Conservation (phyloP, 2,329 filamentous ascomycete species). For the Epichloe coenophiala region DNA sequence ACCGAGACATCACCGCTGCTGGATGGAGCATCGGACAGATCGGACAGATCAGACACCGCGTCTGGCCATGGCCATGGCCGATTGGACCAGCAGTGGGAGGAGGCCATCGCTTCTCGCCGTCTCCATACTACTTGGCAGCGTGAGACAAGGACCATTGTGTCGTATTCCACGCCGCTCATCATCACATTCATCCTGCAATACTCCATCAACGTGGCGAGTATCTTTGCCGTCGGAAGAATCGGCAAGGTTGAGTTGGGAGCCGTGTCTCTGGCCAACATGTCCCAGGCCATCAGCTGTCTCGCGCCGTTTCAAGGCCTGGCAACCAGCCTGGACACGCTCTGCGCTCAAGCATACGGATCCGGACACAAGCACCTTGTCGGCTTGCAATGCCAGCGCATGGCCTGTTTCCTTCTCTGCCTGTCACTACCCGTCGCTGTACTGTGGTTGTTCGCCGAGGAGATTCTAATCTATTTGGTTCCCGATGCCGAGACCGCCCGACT, state of each 20-base stretch:
- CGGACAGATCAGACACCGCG: conserved; percentile 15
- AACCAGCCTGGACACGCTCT: conserved; percentile 83
- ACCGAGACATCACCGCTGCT: conserved; percentile 30
- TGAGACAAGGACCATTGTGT: conserved; percentile 67
- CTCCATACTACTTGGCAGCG: conserved; percentile 87
- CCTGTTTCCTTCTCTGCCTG: conserved; percentile 59
- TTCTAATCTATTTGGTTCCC: conserved; percentile 38
- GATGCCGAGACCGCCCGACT: conserved; percentile 49
- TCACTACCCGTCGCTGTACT: conserved; percentile 59
- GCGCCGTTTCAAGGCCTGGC: conserved; percentile 73
- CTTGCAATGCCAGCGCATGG: conserved; percentile 69
- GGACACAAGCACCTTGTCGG: conserved; percentile 81
- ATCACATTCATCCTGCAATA: conserved; percentile 67
- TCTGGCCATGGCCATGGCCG: conserved; percentile 33
- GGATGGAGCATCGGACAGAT: not conserved
- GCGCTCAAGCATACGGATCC: conserved; percentile 85
- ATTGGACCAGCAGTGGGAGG: conserved; percentile 66
- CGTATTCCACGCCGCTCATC: conserved; percentile 58
- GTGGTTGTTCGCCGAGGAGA: conserved; percentile 55
- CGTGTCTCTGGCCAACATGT: conserved; percentile 50
- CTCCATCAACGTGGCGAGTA: conserved; percentile 68
- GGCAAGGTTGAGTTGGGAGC: conserved; percentile 46
- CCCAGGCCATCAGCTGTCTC: conserved; percentile 64
- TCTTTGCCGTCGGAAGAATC: conserved; percentile 65
- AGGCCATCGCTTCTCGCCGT: conserved; percentile 65